Percentiles rank a stretch among this genome's conserved stretches.
Conservation (phyloP, 768 basidiomycete species). For the Tylopilus sp. region DNA sequence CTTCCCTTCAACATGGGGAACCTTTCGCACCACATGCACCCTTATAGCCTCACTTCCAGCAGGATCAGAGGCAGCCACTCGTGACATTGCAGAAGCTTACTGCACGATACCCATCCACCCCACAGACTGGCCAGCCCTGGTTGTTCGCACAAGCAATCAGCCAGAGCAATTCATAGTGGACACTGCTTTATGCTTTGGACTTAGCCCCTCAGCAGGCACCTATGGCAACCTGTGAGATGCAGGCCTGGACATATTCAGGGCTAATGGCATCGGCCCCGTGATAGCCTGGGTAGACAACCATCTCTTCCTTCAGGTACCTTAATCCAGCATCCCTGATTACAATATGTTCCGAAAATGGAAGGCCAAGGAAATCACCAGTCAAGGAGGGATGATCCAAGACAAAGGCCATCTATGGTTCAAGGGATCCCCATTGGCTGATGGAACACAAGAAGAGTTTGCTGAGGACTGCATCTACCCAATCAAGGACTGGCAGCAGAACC, state of each 20-base stretch:
- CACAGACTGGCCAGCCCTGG: not conserved
- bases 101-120: not conserved
- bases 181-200: not conserved
- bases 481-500: not conserved
- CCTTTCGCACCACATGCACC: not conserved
- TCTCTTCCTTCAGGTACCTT: not conserved
- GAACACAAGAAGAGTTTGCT: not conserved
- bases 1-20: not conserved
- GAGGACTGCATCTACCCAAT: not conserved
- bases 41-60: too few relatives aligned
- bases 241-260: not conserved
- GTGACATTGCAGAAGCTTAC: too few relatives aligned
- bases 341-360: not conserved
- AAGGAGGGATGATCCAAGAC: not conserved
- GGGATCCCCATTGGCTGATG: not conserved
- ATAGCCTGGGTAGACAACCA: not conserved
- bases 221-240: not conserved
- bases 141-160: not conserved
- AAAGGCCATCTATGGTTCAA: not conserved
- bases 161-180: not conserved
- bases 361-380: not conserved
- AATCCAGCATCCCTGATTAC: not conserved
- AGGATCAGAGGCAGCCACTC: too few relatives aligned
- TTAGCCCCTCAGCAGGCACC: not conserved
- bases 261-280: not conserved